Conservation (phyloP, 352 stramenopile genomes). For the Pythium brachiatum region DNA sequence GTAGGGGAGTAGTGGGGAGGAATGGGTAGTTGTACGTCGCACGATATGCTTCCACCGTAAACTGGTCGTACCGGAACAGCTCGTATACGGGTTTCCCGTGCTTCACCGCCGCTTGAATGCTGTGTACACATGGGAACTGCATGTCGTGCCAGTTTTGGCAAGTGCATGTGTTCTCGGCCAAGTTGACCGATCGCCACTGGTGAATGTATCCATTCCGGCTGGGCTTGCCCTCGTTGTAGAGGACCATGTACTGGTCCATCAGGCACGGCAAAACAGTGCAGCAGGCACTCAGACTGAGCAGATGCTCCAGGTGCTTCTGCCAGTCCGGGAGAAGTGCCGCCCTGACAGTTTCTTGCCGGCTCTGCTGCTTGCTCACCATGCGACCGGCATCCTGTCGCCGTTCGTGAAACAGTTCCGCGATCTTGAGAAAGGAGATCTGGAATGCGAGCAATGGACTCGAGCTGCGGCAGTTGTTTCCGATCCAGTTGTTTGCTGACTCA, state of each 20-base stretch:
- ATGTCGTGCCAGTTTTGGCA: slow-evolving; percentile 16
- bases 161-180: slow-evolving; percentile 1
- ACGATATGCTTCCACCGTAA: background rate
- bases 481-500: slow-evolving; percentile 14
- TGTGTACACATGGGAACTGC: slow-evolving; percentile 15
- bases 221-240: background rate
- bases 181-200: slow-evolving; percentile 5
- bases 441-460: slow-evolving; percentile 12
- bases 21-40: slow-evolving; percentile 2
- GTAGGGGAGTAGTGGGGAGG: background rate
- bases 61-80: background rate
- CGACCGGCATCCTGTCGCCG: background rate
- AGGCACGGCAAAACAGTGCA: slow-evolving; percentile 3
- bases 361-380: background rate
- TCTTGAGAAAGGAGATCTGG: slow-evolving; percentile 7
- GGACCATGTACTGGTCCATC: slow-evolving; percentile 2
- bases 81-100: background rate
- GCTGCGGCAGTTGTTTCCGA: slow-evolving; percentile 11
- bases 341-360: background rate
- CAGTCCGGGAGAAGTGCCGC: background rate
- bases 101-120: slow-evolving; percentile 7
- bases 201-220: slow-evolving; percentile 2
- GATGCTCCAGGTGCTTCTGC: background rate
- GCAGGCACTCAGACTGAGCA: background rate
- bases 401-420: slow-evolving; percentile 7